A percentile compares a stretch with the other conserved stretches of the same genome.
Evolutionary conservation across 306 rosid genomes (phyloP).

Genomic region (Cucurbita argyrosperma): DNA sequence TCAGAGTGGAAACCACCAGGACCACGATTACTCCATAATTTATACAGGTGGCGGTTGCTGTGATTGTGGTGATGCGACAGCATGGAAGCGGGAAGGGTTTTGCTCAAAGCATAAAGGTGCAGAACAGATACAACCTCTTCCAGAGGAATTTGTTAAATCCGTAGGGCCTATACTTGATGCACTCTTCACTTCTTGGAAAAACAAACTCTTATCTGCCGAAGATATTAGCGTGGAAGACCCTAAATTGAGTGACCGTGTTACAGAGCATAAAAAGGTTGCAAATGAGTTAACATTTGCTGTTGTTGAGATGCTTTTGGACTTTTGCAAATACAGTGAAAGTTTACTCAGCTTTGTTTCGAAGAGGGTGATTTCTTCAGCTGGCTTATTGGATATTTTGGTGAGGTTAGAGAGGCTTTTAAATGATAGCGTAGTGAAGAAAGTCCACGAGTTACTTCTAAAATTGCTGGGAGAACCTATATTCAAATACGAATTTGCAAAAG

Average conservation of each 20-base stretch:
- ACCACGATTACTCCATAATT: conserved; percentile 71
- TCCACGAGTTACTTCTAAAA: conserved; percentile 71
- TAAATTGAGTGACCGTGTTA: conserved; percentile 20
- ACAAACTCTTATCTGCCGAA: conserved; percentile 35
- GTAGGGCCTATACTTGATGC: conserved; percentile 62
- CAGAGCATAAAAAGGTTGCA: conserved; percentile 40
- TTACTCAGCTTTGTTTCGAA: conserved; percentile 77
- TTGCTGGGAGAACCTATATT: conserved; percentile 82
- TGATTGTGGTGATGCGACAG: conserved; percentile 95
- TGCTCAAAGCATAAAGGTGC: conserved; percentile 86
- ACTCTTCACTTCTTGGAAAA: conserved; percentile 52
- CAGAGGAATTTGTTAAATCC: conserved; percentile 35
- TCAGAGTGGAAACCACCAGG: conserved; percentile 69
- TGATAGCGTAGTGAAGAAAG: conserved; percentile 44
- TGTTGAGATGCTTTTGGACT: conserved; percentile 79
- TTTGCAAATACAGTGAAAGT: conserved; percentile 86
- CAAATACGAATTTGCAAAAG: conserved; percentile 87
- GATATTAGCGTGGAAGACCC: conserved; percentile 18
- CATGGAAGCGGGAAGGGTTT: conserved; percentile 94
- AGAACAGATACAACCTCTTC: conserved; percentile 74
- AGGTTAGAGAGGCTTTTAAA: conserved; percentile 61
- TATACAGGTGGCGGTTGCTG: conserved; percentile 89
- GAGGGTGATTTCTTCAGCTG: conserved; percentile 35
- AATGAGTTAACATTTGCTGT: conserved; percentile 57
- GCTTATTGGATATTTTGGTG: conserved; percentile 46